Percentiles rank a stretch among this genome's conserved stretches.
phyloP scores from a whole-genome alignment of 345 rosid species.

The Salix viminalis region DNA sequence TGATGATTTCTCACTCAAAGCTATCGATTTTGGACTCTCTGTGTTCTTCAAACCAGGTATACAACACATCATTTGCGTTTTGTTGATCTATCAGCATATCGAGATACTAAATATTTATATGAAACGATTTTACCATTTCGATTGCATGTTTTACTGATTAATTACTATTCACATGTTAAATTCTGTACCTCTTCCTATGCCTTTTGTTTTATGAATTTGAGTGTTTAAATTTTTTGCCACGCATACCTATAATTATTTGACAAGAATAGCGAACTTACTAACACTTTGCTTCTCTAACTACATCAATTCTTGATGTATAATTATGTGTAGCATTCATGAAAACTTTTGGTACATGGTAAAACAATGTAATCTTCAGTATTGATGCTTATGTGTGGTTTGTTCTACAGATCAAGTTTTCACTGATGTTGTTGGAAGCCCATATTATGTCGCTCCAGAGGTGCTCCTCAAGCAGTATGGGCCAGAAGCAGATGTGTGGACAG shows the following conservation, averaged over 20 bases:
- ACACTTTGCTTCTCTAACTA: background rate
- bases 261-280: background rate
- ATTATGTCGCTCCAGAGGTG: slow-evolving; percentile 96
- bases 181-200: background rate
- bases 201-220: background rate
- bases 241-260: background rate
- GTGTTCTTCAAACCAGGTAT: slow-evolving; percentile 96
- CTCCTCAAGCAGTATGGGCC: slow-evolving; percentile 90
- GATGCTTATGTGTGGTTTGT: slow-evolving; percentile 12
- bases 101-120: background rate
- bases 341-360: background rate
- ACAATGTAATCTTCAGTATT: background rate
- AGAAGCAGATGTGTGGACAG: slow-evolving; percentile 98
- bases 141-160: background rate
- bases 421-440: slow-evolving; percentile 97
- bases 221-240: background rate
- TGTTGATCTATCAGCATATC: background rate
- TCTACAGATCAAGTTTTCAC: slow-evolving; percentile 75
- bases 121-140: background rate
- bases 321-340: background rate
- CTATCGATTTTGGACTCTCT: slow-evolving; percentile 97
- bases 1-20: slow-evolving; percentile 94
- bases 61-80: background rate
- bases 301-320: background rate
- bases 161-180: background rate